phyloP scores from a whole-genome alignment of 352 stramenopile genomes.

The Phytophthora sojae region DNA sequence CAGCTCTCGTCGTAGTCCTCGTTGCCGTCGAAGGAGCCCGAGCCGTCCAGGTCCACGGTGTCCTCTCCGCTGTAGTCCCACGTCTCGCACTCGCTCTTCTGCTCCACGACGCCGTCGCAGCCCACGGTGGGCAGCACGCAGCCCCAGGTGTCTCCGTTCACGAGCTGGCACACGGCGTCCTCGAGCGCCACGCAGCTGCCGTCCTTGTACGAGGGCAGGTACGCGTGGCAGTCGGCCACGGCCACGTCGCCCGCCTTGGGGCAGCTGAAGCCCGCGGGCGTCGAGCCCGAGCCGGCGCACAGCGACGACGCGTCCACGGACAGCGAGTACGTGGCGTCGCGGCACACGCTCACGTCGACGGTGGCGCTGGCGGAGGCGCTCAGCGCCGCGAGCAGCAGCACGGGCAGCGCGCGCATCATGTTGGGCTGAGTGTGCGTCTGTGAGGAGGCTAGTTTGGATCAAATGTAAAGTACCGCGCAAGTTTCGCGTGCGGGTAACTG shows the following conservation, averaged over 20 bases:
- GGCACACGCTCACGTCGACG: constrained; percentile 53
- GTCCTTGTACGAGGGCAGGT: constrained; percentile 44
- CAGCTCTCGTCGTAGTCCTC: constrained; percentile 43
- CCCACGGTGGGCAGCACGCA: constrained; percentile 52
- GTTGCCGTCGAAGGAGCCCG: constrained; percentile 37
- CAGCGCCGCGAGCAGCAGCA: constrained; percentile 17
- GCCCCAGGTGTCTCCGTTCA: constrained; percentile 47
- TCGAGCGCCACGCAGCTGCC: constrained; percentile 44
- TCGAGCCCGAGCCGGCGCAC: constrained; percentile 43
- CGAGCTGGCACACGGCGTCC: constrained; percentile 45
- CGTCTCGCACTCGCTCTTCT: constrained; percentile 27
- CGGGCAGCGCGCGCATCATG: constrained; percentile 22
- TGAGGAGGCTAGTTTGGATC: no score
- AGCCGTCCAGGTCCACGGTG: constrained; percentile 33
- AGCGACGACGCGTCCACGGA: constrained; percentile 30
- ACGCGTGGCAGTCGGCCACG: constrained; percentile 44
- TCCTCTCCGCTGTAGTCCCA: constrained; percentile 43
- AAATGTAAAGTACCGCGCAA: constrained; percentile 7
- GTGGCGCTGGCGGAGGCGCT: constrained; percentile 8
- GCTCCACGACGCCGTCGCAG: constrained; percentile 27
- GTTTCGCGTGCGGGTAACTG: not conserved
- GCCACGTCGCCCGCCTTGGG: constrained; percentile 44
- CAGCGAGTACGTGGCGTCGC: constrained; percentile 53
- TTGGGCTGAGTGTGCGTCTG: not conserved
- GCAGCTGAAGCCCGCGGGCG: constrained; percentile 40